phyloP scores from a whole-genome alignment of 2,329 filamentous ascomycete species.

The Arthroderma sp. region DNA sequence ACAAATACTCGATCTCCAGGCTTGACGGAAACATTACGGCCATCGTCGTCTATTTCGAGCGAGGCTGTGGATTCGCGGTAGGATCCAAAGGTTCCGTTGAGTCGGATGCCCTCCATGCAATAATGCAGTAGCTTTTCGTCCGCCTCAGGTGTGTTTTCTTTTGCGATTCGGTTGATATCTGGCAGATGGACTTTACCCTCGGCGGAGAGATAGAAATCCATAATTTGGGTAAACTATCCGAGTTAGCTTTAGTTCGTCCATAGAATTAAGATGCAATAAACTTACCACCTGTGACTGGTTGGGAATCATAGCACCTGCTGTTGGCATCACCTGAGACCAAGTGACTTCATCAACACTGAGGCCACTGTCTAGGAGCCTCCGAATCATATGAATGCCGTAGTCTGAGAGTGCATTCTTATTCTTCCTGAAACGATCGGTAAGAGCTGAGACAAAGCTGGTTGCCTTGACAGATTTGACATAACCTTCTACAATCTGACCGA shows the following conservation, averaged over 20 bases:
- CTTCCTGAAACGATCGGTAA: slow-evolving; percentile 35
- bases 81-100: slow-evolving; percentile 46
- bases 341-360: slow-evolving; percentile 53
- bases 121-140: slow-evolving; percentile 14
- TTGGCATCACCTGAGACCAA: slow-evolving; percentile 57
- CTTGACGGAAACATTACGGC: slow-evolving; percentile 30
- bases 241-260: not conserved
- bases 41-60: slow-evolving; percentile 22
- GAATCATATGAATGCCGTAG: slow-evolving; percentile 54
- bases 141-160: slow-evolving; percentile 22
- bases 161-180: slow-evolving; percentile 29
- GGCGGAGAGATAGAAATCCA: slow-evolving; percentile 30
- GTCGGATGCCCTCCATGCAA: slow-evolving; percentile 16
- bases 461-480: slow-evolving; percentile 31
- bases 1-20: slow-evolving; percentile 36
- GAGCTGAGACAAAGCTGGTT: slow-evolving; percentile 41
- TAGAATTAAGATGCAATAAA: slow-evolving; percentile 6
- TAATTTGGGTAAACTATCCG: slow-evolving; percentile 32
- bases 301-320: slow-evolving; percentile 52
- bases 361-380: slow-evolving; percentile 50
- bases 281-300: slow-evolving; percentile 38
- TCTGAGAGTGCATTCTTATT: slow-evolving; percentile 45
- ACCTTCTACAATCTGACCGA: slow-evolving; percentile 28
- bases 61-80: slow-evolving; percentile 28
- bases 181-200: slow-evolving; percentile 32